Percentiles rank a stretch among this genome's conserved stretches.
Evolutionary conservation across 306 rosid genomes (phyloP).

Genomic region (Boehmeria nivea): DNA sequence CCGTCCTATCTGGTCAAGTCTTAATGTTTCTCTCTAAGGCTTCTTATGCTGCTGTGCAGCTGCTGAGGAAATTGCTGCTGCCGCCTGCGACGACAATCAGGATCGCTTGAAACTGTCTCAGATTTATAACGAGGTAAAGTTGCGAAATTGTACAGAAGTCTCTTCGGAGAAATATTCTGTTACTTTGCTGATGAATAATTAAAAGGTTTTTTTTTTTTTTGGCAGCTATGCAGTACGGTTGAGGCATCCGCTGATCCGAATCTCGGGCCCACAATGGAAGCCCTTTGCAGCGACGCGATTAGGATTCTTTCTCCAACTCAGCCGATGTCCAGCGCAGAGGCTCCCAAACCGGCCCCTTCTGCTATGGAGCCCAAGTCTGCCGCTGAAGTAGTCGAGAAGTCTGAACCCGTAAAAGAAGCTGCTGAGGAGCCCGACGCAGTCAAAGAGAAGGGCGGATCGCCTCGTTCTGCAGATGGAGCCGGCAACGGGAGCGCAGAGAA

Average conservation of each 20-base stretch:
- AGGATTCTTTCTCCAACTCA: constrained; percentile 41
- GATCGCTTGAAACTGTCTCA: constrained; percentile 60
- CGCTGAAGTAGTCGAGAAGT: constrained; percentile 19
- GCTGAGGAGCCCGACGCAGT: constrained; percentile 14
- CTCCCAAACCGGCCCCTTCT: constrained; percentile 18
- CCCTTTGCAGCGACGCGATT: constrained; percentile 43
- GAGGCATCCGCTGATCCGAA: constrained; percentile 38
- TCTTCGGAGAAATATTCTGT: not conserved
- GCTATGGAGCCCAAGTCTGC: constrained; percentile 27
- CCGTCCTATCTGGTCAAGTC: not conserved
- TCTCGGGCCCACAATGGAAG: constrained; percentile 33
- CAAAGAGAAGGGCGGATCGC: constrained; percentile 23
- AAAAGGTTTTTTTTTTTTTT: not conserved
- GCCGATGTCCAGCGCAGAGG: constrained; percentile 15
- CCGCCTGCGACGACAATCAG: constrained; percentile 51
- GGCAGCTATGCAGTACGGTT: constrained; percentile 76
- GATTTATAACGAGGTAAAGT: constrained; percentile 72
- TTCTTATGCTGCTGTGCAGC: constrained; percentile 43
- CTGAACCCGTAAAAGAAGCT: constrained; percentile 24
- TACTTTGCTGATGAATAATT: not conserved
- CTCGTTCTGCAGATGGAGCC: not conserved
- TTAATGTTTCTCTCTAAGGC: not conserved
- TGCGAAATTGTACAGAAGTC: not conserved
- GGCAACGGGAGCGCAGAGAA: constrained; percentile 18
- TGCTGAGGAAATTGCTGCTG: constrained; percentile 55